phyloP scores from a whole-genome alignment of 2,329 filamentous ascomycete species.

The Fusarium graminum region DNA sequence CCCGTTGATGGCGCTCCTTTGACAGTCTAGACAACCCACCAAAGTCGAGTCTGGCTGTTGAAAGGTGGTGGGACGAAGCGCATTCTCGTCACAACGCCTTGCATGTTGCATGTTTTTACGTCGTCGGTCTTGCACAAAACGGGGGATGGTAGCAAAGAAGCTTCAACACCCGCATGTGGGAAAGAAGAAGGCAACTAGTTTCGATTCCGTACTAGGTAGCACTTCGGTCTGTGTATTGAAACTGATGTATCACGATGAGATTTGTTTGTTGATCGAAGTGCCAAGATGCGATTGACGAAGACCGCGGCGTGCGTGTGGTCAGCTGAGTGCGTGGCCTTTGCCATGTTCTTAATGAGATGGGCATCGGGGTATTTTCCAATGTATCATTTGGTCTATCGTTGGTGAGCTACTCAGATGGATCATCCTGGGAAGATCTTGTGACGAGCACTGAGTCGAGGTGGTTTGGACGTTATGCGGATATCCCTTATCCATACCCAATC shows the following conservation, averaged over 20 bases:
- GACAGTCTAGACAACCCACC: constrained; percentile 34
- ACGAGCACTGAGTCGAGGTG: neutral
- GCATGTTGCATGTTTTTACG: constrained; percentile 20
- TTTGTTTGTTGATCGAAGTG: constrained; percentile 28
- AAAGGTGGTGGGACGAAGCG: constrained; percentile 37
- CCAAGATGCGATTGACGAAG: constrained; percentile 20
- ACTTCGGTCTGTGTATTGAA: constrained; percentile 18
- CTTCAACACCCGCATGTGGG: constrained; percentile 45
- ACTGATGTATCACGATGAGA: constrained; percentile 28
- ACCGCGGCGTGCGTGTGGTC: constrained; percentile 31
- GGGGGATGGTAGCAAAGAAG: constrained; percentile 24
- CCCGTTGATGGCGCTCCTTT: constrained; percentile 23
- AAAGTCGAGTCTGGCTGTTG: constrained; percentile 22
- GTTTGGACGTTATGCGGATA: neutral
- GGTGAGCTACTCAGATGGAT: neutral
- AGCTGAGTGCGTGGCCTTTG: constrained; percentile 10
- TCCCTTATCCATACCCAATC: neutral
- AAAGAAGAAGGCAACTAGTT: constrained; percentile 18
- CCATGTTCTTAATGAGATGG: constrained; percentile 4
- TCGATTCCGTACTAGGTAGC: neutral
- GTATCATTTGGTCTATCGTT: constrained; percentile 10
- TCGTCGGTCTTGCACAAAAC: constrained; percentile 36
- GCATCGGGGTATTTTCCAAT: constrained; percentile 6
- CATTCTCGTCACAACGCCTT: constrained; percentile 16
- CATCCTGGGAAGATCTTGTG: neutral